Evolutionary conservation across 2,329 filamentous ascomycete species (phyloP), one percentile per base, ranked within the genome.

Genomic region (Emydomyces testavorans): DNA sequence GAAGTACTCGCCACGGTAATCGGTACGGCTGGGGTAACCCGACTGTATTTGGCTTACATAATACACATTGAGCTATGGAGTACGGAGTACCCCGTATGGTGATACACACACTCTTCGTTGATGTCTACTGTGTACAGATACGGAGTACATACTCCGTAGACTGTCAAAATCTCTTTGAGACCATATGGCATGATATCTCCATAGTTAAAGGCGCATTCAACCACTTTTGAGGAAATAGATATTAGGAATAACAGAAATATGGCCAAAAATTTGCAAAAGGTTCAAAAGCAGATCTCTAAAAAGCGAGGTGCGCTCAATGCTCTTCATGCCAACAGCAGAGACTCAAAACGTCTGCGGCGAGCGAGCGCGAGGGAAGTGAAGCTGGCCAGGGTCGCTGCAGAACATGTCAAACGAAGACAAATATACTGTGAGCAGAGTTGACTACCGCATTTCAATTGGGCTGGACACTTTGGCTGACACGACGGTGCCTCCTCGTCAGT

Each of bases 221-320:
- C n/a, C n/a, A n/a, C n/a, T n/a, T n/a, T n/a, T n/a, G n/a, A n/a
- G n/a, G n/a, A n/a, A n/a, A n/a, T n/a, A n/a, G n/a, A n/a, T n/a
- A 4, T 3, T 3, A 3, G 15, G 2, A 15, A 10, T 2, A n/a
- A 18, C 10, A 24, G 10, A 5, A 31, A 42, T 13, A 94, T 94
- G 88, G 77, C 85, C 11, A 83, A 80, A 61, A 78, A 82, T 37
- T 69, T 95, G 5, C 71, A 79, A 54, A 96, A 95, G 64, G 84
- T 92, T 16, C 79, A 84, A 53, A 96, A 96, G 70, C 80, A 87
- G 54, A 90, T 96, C 54, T 72, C 80, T 28, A 94, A 94, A 71
- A 95, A 95, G 75, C 80, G 83, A 56, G 79, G 80, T 16, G 79
- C 80, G 32, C 75, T 86, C 39, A 80, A 82, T 24, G 75, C 82